Base-by-base conservation (phyloP, 73 alveolate species). In the Paramecium pentaurelia region DNA sequence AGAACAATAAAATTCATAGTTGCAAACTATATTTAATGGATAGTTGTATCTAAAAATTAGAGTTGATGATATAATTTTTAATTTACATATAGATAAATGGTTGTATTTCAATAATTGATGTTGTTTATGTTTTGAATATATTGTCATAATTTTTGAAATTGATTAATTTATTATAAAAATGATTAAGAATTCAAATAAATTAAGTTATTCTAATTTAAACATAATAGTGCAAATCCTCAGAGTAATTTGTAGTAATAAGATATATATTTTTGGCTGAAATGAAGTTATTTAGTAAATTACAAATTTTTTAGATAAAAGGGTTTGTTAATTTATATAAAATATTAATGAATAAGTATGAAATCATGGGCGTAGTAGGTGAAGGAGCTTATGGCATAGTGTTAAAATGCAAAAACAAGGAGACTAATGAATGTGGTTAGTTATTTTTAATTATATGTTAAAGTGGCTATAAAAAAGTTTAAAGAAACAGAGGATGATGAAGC, bases 401-500 rank as follows among this genome's bases (percentile, higher is more conserved):
- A 84, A 96, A 96, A 85, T 96, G 97, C 14, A 70, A 90, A 86
- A 93, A 96, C 58, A 96, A 96, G 84, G 98, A 96, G 60, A 95
- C 95, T 32, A 95, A 94, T 25, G 99, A 96, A 87, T 86, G 32
- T 27, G 95, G 96, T 93, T 92, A 18, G 64, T 38, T 18, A 58
- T 40, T 25, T 10, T 11, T 8, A 42, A 45, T 1, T 37, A 37
- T 9, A 12, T 75, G 0, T 36, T 73, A 36, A 91, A 95, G 99
- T 97, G 51, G 99, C 99, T 37, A 97, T 97, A 47, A 97, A 97
- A 92, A 97, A 97, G 77, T 97, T 97, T 89, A 94, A 95, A 92
- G 99, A 96, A 80, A 94, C 97, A 47, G 99, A 95, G 16, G 99
- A 97, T 42, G 99, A 97, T 95, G 99, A 97, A 86, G 85, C 95